Evolutionary conservation across 73 alveolate species (phyloP), one percentile per base, ranked within the genome.

Genomic region (Tetrahymena elliotti): DNA sequence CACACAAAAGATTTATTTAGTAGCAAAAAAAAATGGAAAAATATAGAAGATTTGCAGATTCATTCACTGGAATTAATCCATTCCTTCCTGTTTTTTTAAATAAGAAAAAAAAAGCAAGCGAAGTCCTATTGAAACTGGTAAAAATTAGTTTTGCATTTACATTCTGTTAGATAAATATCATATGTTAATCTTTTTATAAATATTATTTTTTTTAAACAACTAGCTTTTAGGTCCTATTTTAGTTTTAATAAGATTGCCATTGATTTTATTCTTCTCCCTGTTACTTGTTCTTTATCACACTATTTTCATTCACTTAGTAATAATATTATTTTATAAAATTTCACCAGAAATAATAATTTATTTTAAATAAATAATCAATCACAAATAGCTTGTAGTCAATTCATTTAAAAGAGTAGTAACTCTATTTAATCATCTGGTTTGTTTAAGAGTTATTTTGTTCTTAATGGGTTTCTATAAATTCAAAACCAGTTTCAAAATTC

Each of bases 1-100:
- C 10, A 31, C n/a, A 68, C 9, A 10, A 47, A 47, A 47, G 20
- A 47, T 47, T 18, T 22, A n/a, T 35, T 68, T 6, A 68, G 88
- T 22, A 68, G 88, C 6, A 68, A 68, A 68, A 31, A 68, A 37
- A 94, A 88, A 94, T 88, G 96, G 96, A 94, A 33, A 94, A 94
- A 94, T 94, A 47, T 94, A 84, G 96, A 94, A 37, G 35, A 47
- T 94, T 68, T 94, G 95, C 96, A 24, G 96, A 94, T 94, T 33
- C 93, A 18, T 92, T 84, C 16, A 94, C 96, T 18, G 95, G 96
- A 88, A 84, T 94, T 22, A 94, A 94, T 84, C 47, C 93, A 16
- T 94, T 94, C 93, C 82, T 94, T 12, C 96, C 96, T 6, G 95
- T 92, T 22, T 94, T 40, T 53, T 93, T 83, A 38, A 94, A 94